Conservation (phyloP, 805 yeast species). For the Alloascoidea africana region DNA sequence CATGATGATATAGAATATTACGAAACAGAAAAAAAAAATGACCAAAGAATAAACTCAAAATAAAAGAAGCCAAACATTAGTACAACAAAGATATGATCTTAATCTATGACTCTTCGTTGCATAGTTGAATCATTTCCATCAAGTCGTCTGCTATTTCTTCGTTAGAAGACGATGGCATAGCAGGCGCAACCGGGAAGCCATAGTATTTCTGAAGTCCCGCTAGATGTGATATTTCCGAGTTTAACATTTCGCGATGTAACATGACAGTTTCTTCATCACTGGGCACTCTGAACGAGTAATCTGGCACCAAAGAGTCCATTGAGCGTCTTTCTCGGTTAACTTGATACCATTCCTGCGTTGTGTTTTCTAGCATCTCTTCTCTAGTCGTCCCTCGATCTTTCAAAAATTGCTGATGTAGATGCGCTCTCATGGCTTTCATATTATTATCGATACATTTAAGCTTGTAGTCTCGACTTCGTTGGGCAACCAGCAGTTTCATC, state of each 20-base stretch:
- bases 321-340: constrained; percentile 79
- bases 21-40: too few species aligned
- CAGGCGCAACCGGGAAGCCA: constrained; percentile 77
- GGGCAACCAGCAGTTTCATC: constrained; percentile 40
- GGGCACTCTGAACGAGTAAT: constrained; percentile 26
- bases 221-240: constrained; percentile 55
- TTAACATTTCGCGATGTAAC: constrained; percentile 49
- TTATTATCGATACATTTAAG: constrained; percentile 66
- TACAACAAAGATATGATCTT: too few species aligned
- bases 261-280: constrained; percentile 32
- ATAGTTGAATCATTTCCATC: constrained; percentile 41
- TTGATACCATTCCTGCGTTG: constrained; percentile 84
- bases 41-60: too few species aligned
- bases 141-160: constrained; percentile 71
- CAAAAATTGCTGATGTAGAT: constrained; percentile 71
- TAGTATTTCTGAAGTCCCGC: constrained; percentile 50
- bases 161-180: constrained; percentile 42
- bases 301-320: constrained; percentile 48
- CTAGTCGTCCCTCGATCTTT: constrained; percentile 56
- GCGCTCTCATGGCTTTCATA: constrained; percentile 63
- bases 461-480: constrained; percentile 42
- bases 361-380: constrained; percentile 44
- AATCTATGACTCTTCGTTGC: too few species aligned
- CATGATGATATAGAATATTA: too few species aligned
- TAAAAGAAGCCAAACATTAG: too few species aligned